phyloP scores from a whole-genome alignment of 257 asterid genomes.

The Scutellaria galericulata region DNA sequence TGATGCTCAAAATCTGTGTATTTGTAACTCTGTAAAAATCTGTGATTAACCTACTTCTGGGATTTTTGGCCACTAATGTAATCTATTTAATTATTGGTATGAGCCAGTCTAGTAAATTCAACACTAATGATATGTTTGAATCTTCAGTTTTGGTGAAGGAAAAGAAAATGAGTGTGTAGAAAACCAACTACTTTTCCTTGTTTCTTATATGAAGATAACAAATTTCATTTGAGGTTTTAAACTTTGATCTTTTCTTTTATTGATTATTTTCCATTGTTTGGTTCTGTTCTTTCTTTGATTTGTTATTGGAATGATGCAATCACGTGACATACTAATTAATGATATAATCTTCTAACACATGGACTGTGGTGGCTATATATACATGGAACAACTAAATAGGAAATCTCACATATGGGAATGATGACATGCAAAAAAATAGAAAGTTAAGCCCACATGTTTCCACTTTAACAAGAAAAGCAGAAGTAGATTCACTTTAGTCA shows the following conservation, averaged over 20 bases:
- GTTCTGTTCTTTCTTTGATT: no score
- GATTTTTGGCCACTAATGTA: conserved; percentile 31
- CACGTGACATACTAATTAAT: no score
- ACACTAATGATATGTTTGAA: background rate
- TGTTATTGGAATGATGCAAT: no score
- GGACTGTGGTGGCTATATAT: no score
- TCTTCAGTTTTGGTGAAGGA: background rate
- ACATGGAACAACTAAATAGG: no score
- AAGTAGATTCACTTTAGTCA: conserved; percentile 27
- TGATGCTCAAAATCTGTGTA: conserved; percentile 23
- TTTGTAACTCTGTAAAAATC: conserved; percentile 33
- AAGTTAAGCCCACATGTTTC: no score
- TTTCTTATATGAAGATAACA: no score
- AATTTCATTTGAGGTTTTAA: no score
- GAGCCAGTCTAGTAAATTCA: conserved; percentile 14
- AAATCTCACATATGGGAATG: background rate
- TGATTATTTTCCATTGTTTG: no score
- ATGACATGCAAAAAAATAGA: background rate
- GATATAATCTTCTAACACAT: no score
- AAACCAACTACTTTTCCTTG: no score
- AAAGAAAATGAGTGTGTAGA: background rate
- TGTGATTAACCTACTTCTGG: conserved; percentile 27
- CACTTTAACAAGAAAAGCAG: conserved; percentile 3
- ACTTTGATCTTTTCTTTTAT: no score
- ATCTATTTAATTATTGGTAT: conserved; percentile 18